Evolutionary conservation across 2,329 filamentous ascomycete genomes (phyloP).

Genomic region (Penicillium sp.): DNA sequence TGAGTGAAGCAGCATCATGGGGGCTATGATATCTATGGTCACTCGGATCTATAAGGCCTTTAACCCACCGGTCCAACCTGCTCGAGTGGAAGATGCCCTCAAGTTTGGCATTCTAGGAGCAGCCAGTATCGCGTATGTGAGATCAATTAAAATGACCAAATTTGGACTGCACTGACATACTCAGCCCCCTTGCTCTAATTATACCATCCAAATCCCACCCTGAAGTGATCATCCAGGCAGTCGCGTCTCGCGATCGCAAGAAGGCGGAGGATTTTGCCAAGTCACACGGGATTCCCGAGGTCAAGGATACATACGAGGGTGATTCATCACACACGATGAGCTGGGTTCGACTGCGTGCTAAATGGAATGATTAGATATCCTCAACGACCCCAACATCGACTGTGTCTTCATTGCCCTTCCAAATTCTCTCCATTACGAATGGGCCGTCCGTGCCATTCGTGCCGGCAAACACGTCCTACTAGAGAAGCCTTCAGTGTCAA

Average conservation of each 20-base stretch:
- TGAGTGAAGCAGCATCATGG: no score
- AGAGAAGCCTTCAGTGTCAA: slow-evolving; percentile 53
- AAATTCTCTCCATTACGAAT: slow-evolving; percentile 44
- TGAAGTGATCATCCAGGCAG: slow-evolving; percentile 51
- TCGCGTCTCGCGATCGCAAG: slow-evolving; percentile 51
- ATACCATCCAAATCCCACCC: slow-evolving; percentile 52
- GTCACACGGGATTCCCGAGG: slow-evolving; percentile 51
- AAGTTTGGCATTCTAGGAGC: slow-evolving; percentile 25
- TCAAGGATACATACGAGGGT: slow-evolving; percentile 50
- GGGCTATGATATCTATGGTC: no score
- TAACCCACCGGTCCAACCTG: no score
- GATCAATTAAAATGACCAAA: background rate
- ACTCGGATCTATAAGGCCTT: no score
- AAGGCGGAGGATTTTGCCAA: slow-evolving; percentile 51
- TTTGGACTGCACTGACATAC: background rate
- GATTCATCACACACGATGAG: slow-evolving; percentile 17
- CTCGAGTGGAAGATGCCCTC: no score
- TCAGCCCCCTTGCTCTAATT: slow-evolving; percentile 31
- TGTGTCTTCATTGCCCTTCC: slow-evolving; percentile 50
- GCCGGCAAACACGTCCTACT: slow-evolving; percentile 55
- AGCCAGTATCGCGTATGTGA: slow-evolving; percentile 19
- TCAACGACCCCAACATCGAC: slow-evolving; percentile 32
- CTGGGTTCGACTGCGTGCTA: background rate
- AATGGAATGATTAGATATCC: slow-evolving; percentile 14
- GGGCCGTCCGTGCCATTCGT: slow-evolving; percentile 48